Evolutionary conservation across 2,329 filamentous ascomycete species (phyloP), one percentile per base, ranked within the genome.

Genomic region (Diplodia intermedia): DNA sequence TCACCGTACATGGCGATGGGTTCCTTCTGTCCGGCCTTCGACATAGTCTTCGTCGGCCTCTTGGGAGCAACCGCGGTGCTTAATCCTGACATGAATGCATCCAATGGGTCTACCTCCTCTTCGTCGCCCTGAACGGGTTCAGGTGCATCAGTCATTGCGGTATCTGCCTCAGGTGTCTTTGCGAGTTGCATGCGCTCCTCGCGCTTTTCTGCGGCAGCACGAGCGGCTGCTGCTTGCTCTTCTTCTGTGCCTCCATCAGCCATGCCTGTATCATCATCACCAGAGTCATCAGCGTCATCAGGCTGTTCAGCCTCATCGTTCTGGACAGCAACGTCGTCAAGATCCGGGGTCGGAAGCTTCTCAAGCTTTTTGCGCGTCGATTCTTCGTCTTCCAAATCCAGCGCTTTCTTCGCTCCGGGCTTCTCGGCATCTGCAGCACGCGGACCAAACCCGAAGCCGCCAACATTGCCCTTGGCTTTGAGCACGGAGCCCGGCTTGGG

Each of bases 71-170:
- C 79, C 54, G 79, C 79, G 67, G 88, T 85, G 3, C 82, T 82
- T 61, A 91, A 83, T 69, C 86, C 88, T 65, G 89, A 90, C 95
- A 99, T 99, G 82, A 96, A 99, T n/a, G 93, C 94, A 81, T 99
- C 95, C 47, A 99, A 83, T 8, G 95, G 93, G 77, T 99, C 95
- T 43, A 95, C 81, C 38, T 92, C 88, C 55, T 93, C 92, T 66
- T 93, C 89, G n/a, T 72, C 43, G 56, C 73, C 71, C 62, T 73
- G 70, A 52, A 69, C 70, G 23, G 68, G 70, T 26, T 74, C 70
- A 33, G 49, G 38, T 20, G 78, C 79, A 70, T 85, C 83, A 69
- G 76, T 74, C 77, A 82, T 82, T 54, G 74, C 68, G 18, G 77
- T 72, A 69, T 90, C 85, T 75, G 79, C 70, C 68, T 75, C 69